Percentiles rank a stretch among this genome's conserved stretches.
Evolutionary conservation across 768 basidiomycete species (phyloP).

Genomic region (Cantharellus anzutake): DNA sequence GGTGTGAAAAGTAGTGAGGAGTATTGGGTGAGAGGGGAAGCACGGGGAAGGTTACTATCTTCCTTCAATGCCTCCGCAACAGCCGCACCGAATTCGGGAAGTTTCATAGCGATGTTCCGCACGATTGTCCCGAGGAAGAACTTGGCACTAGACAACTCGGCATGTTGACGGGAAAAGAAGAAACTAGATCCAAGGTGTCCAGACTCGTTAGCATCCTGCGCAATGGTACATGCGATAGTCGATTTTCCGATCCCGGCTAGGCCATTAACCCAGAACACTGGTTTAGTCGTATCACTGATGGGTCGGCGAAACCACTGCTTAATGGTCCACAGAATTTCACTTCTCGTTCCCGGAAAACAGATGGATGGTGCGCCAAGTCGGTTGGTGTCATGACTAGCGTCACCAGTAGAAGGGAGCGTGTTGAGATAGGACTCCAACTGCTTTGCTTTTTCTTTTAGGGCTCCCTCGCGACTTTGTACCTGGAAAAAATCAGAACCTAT

Average conservation of each 20-base stretch:
- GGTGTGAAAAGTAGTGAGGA: no score
- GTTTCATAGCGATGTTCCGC: background rate
- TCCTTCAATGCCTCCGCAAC: background rate
- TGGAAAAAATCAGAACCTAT: no score
- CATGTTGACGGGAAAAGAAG: slow-evolving; percentile 15
- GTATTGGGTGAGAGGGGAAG: no score
- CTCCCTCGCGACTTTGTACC: no score
- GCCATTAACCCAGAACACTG: slow-evolving; percentile 17
- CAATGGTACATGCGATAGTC: slow-evolving; percentile 19
- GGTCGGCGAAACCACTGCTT: background rate
- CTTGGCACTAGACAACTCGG: background rate
- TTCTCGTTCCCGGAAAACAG: background rate
- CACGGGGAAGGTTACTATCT: no score
- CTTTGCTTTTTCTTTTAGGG: no score
- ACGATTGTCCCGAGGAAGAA: background rate
- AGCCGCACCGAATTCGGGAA: background rate
- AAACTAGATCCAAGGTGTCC: slow-evolving; percentile 18
- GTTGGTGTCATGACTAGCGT: background rate
- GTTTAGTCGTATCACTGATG: background rate
- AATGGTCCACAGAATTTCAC: background rate
- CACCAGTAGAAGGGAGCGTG: background rate
- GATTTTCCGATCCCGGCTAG: slow-evolving; percentile 23
- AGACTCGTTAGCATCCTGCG: slow-evolving; percentile 10
- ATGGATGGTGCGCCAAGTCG: background rate
- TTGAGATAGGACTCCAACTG: no score